These are phyloP conservation scores for Leavenworthia alabamica DNA, from an alignment of 345 rosid genomes.

Conservation along the genomic window DNA sequence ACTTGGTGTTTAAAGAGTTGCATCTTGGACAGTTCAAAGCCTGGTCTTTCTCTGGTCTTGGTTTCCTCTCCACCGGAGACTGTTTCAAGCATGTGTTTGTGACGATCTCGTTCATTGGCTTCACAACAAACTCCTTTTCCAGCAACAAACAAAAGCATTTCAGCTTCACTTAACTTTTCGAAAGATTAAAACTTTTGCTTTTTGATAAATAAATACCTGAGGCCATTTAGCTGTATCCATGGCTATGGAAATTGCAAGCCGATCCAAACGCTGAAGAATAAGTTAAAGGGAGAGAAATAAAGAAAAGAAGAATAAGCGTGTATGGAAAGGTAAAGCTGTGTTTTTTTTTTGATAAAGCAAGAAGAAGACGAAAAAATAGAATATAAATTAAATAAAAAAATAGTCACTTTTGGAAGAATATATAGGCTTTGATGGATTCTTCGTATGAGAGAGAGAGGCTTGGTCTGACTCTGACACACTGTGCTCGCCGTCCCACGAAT, in stretches of 20 bases:
- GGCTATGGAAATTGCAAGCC: constrained; percentile 25
- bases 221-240: constrained; percentile 97
- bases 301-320: not conserved
- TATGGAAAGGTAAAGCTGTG: constrained; percentile 25
- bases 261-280: constrained; percentile 13
- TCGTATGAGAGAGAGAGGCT: constrained; percentile 11
- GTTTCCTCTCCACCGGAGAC: constrained; percentile 45
- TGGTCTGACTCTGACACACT: constrained; percentile 18
- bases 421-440: constrained; percentile 11
- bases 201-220: constrained; percentile 45
- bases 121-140: constrained; percentile 74
- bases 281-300: not conserved
- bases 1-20: constrained; percentile 76
- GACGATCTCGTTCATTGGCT: constrained; percentile 74
- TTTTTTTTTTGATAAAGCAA: constrained; percentile 13
- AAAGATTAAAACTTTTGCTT: not conserved
- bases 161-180: not conserved
- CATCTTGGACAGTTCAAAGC: constrained; percentile 81
- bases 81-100: constrained; percentile 48
- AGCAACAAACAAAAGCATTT: not conserved
- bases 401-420: not conserved
- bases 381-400: not conserved
- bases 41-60: constrained; percentile 62
- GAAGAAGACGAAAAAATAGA: constrained; percentile 27
- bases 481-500: constrained; percentile 30